Base-by-base conservation (phyloP, 208 protist genomes). In the Zelonia costaricensis region DNA sequence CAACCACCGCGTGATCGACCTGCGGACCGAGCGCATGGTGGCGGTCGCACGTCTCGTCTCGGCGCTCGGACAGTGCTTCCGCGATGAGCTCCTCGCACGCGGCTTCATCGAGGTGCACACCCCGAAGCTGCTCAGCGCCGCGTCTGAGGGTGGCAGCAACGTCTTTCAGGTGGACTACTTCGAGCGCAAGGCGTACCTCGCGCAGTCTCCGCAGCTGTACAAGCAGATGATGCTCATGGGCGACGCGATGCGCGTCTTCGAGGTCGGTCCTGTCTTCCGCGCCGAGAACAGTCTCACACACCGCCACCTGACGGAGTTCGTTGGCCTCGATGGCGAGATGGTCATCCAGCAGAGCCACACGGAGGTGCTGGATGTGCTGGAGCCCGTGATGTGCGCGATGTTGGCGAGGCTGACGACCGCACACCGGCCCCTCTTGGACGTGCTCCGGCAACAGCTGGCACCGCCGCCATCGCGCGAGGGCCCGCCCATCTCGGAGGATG, bases 181-280 rank as follows among this genome's bases (percentile, higher is more conserved):
- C 12, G 45, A 33, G 15, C 62, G 74, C 28, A 22, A 53, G 2
- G 98, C 97, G 0, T 99, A 87, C 74, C 78, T 99, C 0, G 98
- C 98, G 18, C 98, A 99, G 87, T 98, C 95, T 1, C 98, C 98
- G 39, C 98, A 99, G 91, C 88, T 99, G 18, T 99, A 99, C 86
- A 99, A 99, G 82, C 98, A 99, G 80, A 99, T 99, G 98, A 82
- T 90, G 27, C 80, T 99, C 18, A 84, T 83, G 70, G 89, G 90
- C 23, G 98, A 99, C 72, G 82, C 98, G 12, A 83, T 95, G 54
- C 76, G 90, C 13, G 93, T 97, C 27, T 98, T 96, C 65, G 95
- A 99, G 77, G 87, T 99, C 52, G 97, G 92, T 1, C 95, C 96
- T 4, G 97, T 99, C 6, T 99, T 99, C 74, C 87, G 99, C 43